A percentile compares a stretch with the other conserved stretches of the same genome.
Conservation (phyloP, 1,139 yeast genomes). For the Yamadazyma aaseri region DNA sequence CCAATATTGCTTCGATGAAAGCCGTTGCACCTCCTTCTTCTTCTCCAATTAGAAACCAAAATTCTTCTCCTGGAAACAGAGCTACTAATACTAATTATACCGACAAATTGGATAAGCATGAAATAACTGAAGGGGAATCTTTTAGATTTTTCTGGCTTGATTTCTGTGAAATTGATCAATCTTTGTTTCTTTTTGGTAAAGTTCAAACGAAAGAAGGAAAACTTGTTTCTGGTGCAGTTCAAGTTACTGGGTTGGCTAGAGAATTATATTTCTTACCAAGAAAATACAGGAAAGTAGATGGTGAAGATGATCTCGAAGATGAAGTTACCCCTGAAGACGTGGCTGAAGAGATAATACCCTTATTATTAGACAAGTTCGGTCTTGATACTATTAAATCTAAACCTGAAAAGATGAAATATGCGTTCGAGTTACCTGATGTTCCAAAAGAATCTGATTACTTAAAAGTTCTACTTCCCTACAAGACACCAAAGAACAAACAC, state of each 20-base stretch:
- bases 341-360: conserved; percentile 70
- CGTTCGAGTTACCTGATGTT: conserved; percentile 79
- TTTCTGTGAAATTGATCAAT: conserved; percentile 71
- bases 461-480: conserved; percentile 72
- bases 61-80: conserved; percentile 15
- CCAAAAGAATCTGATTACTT: conserved; percentile 82
- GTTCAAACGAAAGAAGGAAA: conserved; percentile 57
- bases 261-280: conserved; percentile 82
- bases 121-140: conserved; percentile 39
- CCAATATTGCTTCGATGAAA: conserved; percentile 23
- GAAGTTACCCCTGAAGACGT: conserved; percentile 61
- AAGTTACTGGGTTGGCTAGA: conserved; percentile 66
- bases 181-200: conserved; percentile 82
- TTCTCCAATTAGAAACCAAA: conserved; percentile 23
- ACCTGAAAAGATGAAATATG: conserved; percentile 75
- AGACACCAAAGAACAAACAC: conserved; percentile 52
- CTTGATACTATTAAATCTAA: conserved; percentile 65
- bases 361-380: conserved; percentile 61
- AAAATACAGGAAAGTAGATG: conserved; percentile 33
- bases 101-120: conserved; percentile 46
- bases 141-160: conserved; percentile 90
- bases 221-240: conserved; percentile 74
- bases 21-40: conserved; percentile 16
- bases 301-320: conserved; percentile 37
- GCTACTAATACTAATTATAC: conserved; percentile 25